Base-by-base conservation (phyloP, 2,329 filamentous ascomycete species). In the Cladorrhinum sp. region DNA sequence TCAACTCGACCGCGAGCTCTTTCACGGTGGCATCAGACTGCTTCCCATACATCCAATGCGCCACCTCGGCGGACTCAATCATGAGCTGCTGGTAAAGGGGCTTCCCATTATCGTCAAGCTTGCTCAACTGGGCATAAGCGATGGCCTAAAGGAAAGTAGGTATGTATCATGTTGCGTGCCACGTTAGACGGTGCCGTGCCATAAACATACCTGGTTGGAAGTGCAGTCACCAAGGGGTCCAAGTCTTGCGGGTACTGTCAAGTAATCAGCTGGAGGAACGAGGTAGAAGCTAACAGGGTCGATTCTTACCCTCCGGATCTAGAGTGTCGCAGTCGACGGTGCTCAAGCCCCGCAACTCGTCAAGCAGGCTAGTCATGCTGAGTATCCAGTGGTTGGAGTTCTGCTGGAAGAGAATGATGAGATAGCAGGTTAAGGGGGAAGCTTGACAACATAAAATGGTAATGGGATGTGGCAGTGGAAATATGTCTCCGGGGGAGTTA, bases 1-100 rank as follows among this genome's bases (percentile, higher is more conserved):
- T 78, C 62, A 84, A 76, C 60, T 88, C 84, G 3, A 83, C 79
- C 1, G 82, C 81, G 21, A 88, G 72, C 61, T 84, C 80, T 10
- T 77, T 74, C 4, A 74, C 62, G 0, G 73, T 66, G 6, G 79
- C 67, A 23, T 71, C 74, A 0, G 69, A 62, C 63, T 75, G 79
- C 16, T 71, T 67, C 3, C 62, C 51, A 10, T 64, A 64, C 51
- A 74, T 68, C 46, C 71, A 70, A 55, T 70, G 68, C 4, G 76
- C 73, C 36, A 75, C 67, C 2, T 62, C 55, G 24, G 75, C 67
- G 7, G 77, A 72, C 42, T 77, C 70, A 46, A 68, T 55, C 21
- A 84, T 74, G 2, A 74, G 63, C 2, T 70, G 65, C 4, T 68
- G 65, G 59, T 82, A 74, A 9, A 76, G 60, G 5, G 73, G 73